phyloP scores from a whole-genome alignment of 2,329 filamentous ascomycete genomes.

The Verticillium tricorpus region DNA sequence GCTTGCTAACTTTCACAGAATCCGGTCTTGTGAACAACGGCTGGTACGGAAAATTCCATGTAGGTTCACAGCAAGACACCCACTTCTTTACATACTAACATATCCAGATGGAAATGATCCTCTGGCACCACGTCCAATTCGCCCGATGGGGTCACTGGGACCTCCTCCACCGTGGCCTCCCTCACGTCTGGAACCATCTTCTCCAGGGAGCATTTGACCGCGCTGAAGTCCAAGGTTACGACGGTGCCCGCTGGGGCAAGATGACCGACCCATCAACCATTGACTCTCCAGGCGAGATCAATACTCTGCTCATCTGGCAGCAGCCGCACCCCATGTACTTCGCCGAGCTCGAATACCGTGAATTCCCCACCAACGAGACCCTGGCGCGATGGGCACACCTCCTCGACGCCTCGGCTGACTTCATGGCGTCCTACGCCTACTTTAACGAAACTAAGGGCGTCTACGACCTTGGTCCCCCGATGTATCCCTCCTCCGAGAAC shows the following conservation, averaged over 20 bases:
- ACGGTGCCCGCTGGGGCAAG: slow-evolving; percentile 38
- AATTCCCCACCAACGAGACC: slow-evolving; percentile 34
- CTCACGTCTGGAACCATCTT: slow-evolving; percentile 42
- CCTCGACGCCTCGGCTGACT: slow-evolving; percentile 48
- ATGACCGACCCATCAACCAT: slow-evolving; percentile 41
- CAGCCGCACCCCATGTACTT: slow-evolving; percentile 59
- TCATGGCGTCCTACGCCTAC: slow-evolving; percentile 55
- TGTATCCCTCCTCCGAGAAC: slow-evolving; percentile 49
- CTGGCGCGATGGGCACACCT: slow-evolving; percentile 49
- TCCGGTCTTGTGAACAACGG: slow-evolving; percentile 44
- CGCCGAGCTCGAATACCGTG: slow-evolving; percentile 50
- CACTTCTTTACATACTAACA: no score
- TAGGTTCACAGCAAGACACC: slow-evolving; percentile 13
- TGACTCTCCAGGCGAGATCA: slow-evolving; percentile 56
- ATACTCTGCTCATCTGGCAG: slow-evolving; percentile 58
- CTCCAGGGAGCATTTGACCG: slow-evolving; percentile 30
- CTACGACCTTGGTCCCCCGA: slow-evolving; percentile 45
- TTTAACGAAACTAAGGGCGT: slow-evolving; percentile 44
- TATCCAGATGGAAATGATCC: slow-evolving; percentile 43
- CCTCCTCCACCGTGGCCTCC: slow-evolving; percentile 39
- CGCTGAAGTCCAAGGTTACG: slow-evolving; percentile 35
- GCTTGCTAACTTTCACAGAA: slow-evolving; percentile 10
- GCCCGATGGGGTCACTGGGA: slow-evolving; percentile 43
- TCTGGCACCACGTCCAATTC: slow-evolving; percentile 50
- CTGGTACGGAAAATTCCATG: slow-evolving; percentile 53